Evolutionary conservation across 129 eudicot species (phyloP).

Genomic region (Flaveria robusta): DNA sequence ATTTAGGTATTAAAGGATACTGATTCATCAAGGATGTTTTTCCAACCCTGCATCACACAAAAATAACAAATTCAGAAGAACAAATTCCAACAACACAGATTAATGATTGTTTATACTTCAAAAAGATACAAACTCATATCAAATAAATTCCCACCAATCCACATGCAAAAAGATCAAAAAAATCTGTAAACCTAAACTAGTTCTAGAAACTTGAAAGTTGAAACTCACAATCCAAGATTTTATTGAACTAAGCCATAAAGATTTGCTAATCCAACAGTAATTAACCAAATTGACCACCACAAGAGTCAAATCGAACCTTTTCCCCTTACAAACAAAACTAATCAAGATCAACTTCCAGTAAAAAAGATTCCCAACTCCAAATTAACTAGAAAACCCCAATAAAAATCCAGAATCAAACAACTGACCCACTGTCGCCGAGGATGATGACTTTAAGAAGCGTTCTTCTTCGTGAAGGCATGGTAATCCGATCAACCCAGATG

Average conservation of each 20-base stretch:
- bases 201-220: not conserved
- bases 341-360: not conserved
- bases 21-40: conserved; percentile 93
- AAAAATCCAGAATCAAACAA: not conserved
- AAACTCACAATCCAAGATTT: not conserved
- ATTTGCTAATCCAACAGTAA: not conserved
- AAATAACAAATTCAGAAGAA: not conserved
- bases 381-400: not conserved
- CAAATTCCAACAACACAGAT: not conserved
- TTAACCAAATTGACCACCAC: not conserved
- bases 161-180: not conserved
- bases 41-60: conserved; percentile 63
- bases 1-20: conserved; percentile 51
- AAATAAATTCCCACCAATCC: not conserved
- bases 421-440: conserved; percentile 83
- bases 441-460: conserved; percentile 71
- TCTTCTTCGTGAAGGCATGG: conserved; percentile 60
- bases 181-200: not conserved
- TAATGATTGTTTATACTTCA: not conserved
- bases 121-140: not conserved
- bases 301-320: not conserved
- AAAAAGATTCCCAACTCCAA: not conserved
- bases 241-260: not conserved
- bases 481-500: not conserved
- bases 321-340: too few relatives aligned